Conservation (phyloP, 176 grass and related monocot species). For the Rhynchospora pubera region DNA sequence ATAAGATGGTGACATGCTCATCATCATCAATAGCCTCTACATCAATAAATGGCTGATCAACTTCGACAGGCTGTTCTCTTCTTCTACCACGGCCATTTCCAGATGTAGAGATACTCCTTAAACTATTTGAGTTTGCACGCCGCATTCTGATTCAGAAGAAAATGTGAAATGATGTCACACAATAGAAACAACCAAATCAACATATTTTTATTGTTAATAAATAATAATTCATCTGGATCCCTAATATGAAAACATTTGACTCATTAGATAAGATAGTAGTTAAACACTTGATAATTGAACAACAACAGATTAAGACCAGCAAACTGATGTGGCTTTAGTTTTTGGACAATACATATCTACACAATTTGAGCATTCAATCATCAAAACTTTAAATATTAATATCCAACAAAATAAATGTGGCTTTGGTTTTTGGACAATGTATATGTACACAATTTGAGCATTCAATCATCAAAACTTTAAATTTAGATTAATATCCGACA, state of each 20-base stretch:
- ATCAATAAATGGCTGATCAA: conserved; percentile 12
- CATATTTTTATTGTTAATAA: background rate
- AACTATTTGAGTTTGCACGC: background rate
- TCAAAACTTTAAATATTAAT: too few relatives aligned
- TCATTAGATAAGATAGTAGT: background rate
- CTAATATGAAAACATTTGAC: too few relatives aligned
- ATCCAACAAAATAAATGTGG: background rate
- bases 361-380: too few relatives aligned
- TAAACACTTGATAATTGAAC: background rate
- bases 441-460: too few relatives aligned
- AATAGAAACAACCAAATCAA: background rate
- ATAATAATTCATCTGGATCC: too few relatives aligned
- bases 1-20: conserved; percentile 17
- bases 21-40: conserved; percentile 7
- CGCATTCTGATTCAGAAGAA: conserved; percentile 10
- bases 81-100: conserved; percentile 5
- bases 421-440: background rate
- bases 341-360: background rate
- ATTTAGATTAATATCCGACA: background rate
- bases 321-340: background rate
- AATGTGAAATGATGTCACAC: background rate
- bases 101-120: background rate
- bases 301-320: background rate
- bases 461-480: too few relatives aligned
- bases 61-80: conserved; percentile 7